Evolutionary conservation across 768 basidiomycete species (phyloP), one percentile per base, ranked within the genome.

Genomic region (Lactifluus subvellereus): DNA sequence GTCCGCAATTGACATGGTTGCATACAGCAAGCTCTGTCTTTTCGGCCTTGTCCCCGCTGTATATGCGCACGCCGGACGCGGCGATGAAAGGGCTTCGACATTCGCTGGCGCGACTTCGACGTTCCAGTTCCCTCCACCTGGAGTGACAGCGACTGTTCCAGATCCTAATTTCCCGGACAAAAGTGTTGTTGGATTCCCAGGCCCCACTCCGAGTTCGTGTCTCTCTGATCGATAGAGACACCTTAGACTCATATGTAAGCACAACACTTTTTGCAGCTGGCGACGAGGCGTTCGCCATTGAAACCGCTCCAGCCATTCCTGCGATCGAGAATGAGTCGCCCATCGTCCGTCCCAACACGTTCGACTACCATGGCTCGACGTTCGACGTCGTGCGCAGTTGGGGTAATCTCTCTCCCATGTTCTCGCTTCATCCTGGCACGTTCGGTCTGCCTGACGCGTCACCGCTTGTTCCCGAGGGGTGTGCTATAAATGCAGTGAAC

Each of bases 361-460:
- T 69, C n/a, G 74, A 77, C 64, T 66, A 72, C n/a, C 65, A 69
- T 20, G 70, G 66, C 38, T 62, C 62, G 18, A 60, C 33, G n/a
- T 84, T 84, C 68, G 73, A 83, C 57, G 73, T 82, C 18, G 63
- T 80, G 40, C 73, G 75, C 55, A 71, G 78, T 57, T 77, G 77
- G 72, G 83, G 81, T 30, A 81, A 79, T 66, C 76, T 82, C 40
- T 73, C 78, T 5, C 82, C 82, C 1, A 80, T 77, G 77, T 78
- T 77, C 65, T 83, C 82, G 11, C 76, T 83, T 22, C 71, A 76
- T 2, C 77, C 79, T 5, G 69, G 61, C 62, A 63, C 61, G 2
- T 81, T 81, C 68, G 83, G 82, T n/a, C 72, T 84, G 18, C 78
- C 76, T 8, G 69, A 77, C 30, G 71, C 83, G 9, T 79, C 80